Evolutionary conservation across 768 basidiomycete species (phyloP).

Genomic region (Neoboletus brunneissimus): DNA sequence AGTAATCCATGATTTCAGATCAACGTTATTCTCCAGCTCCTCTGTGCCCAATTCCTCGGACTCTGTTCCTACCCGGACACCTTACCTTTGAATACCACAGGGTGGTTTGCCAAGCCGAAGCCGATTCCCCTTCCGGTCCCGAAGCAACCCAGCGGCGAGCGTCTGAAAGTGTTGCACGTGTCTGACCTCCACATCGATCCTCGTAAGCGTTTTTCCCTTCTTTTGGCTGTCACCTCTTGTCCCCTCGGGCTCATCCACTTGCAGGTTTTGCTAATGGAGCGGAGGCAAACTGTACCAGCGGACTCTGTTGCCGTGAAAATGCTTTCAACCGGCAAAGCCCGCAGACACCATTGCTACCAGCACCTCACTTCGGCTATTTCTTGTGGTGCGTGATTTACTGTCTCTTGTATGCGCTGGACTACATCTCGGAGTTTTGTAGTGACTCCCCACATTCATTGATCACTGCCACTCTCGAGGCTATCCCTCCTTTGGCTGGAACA

Average conservation of each 20-base stretch:
- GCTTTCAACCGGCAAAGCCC: slow-evolving; percentile 50
- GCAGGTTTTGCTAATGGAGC: slow-evolving; percentile 66
- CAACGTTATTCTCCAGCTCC: slow-evolving; percentile 35
- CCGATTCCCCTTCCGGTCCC: slow-evolving; percentile 61
- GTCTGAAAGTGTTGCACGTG: slow-evolving; percentile 71
- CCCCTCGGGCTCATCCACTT: not conserved
- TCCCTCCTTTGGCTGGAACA: slow-evolving; percentile 64
- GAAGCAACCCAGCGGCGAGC: slow-evolving; percentile 58
- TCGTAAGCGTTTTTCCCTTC: slow-evolving; percentile 36
- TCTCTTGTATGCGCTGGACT: not conserved
- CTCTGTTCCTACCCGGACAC: slow-evolving; percentile 58
- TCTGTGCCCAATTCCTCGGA: slow-evolving; percentile 59
- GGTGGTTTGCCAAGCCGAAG: slow-evolving; percentile 77
- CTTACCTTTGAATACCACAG: slow-evolving; percentile 56
- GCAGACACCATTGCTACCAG: slow-evolving; percentile 49
- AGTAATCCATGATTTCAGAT: not conserved
- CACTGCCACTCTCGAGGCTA: slow-evolving; percentile 59
- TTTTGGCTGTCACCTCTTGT: not conserved
- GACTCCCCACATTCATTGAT: slow-evolving; percentile 65
- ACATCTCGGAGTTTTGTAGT: slow-evolving; percentile 29
- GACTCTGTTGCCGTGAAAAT: slow-evolving; percentile 62
- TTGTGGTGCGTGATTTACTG: slow-evolving; percentile 40
- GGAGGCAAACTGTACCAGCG: slow-evolving; percentile 69
- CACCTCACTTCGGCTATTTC: slow-evolving; percentile 68
- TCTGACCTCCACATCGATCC: slow-evolving; percentile 78